Percentiles rank a stretch among this genome's conserved stretches.
Evolutionary conservation across 75 land plant genomes (phyloP).

Genomic region (Pinus albicaulis): DNA sequence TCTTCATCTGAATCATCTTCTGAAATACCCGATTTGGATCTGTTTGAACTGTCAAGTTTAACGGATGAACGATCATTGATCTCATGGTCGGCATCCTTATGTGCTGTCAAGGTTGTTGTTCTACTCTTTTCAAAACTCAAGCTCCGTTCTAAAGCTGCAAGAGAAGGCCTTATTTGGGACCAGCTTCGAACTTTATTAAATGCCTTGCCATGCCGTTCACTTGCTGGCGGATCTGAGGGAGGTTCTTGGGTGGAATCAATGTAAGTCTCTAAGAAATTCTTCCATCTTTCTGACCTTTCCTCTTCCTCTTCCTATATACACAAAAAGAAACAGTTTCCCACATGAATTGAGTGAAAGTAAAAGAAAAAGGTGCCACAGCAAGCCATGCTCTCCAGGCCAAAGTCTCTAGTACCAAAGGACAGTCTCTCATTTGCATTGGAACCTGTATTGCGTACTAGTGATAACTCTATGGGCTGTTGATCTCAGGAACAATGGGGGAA

Average conservation of each 20-base stretch:
- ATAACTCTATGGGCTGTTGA: too few relatives aligned
- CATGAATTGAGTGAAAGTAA: too few relatives aligned
- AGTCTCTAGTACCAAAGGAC: too few relatives aligned
- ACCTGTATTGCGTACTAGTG: too few relatives aligned
- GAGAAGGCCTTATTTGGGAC: constrained; percentile 65
- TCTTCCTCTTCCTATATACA: constrained; percentile 81
- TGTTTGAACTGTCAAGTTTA: constrained; percentile 6
- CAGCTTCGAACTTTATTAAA: constrained; percentile 46
- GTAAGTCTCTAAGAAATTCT: constrained; percentile 51
- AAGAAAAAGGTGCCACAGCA: too few relatives aligned
- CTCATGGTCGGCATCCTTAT: not conserved
- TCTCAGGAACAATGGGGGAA: too few relatives aligned
- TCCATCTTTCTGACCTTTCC: constrained; percentile 87
- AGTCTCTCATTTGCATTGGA: too few relatives aligned
- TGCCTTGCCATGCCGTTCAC: constrained; percentile 3
- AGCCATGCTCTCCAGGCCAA: too few relatives aligned
- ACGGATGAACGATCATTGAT: constrained; percentile 2
- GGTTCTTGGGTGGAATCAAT: constrained; percentile 21
- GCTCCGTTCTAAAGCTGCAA: constrained; percentile 66
- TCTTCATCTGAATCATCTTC: constrained; percentile 91
- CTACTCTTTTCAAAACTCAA: constrained; percentile 54
- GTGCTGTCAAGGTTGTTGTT: not conserved
- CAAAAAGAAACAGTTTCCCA: too few relatives aligned
- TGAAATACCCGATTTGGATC: constrained; percentile 16
- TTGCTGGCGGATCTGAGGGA: too few relatives aligned